A percentile compares a stretch with the other conserved stretches of the same genome.
Evolutionary conservation across 805 yeast species (phyloP).

Genomic region (Saturnispora halmiae): DNA sequence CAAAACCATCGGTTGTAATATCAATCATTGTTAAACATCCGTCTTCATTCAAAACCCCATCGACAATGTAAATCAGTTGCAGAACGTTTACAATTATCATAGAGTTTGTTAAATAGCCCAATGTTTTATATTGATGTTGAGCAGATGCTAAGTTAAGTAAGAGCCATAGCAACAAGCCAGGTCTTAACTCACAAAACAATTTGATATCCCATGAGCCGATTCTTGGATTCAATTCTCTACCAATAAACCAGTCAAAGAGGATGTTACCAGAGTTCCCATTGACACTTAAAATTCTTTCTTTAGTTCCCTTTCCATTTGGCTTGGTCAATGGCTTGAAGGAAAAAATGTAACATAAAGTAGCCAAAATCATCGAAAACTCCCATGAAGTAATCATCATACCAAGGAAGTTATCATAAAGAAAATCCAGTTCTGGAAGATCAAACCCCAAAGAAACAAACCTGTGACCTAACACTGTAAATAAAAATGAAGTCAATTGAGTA

Average conservation of each 20-base stretch:
- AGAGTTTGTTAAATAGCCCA: slow-evolving; percentile 51
- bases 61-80: slow-evolving; percentile 78
- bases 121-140: slow-evolving; percentile 64
- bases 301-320: slow-evolving; percentile 44
- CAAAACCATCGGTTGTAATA: slow-evolving; percentile 92
- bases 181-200: slow-evolving; percentile 86
- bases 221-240: slow-evolving; percentile 91
- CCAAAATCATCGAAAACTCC: slow-evolving; percentile 52
- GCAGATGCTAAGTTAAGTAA: slow-evolving; percentile 67
- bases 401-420: slow-evolving; percentile 57
- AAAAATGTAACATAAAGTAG: slow-evolving; percentile 53
- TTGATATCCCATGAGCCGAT: slow-evolving; percentile 80
- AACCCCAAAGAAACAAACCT: slow-evolving; percentile 42
- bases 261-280: slow-evolving; percentile 78
- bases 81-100: slow-evolving; percentile 56
- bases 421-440: slow-evolving; percentile 65
- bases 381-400: slow-evolving; percentile 56
- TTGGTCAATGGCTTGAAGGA: slow-evolving; percentile 53
- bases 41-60: slow-evolving; percentile 86
- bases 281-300: slow-evolving; percentile 65
- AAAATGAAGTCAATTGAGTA: slow-evolving; percentile 38
- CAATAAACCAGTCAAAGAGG: slow-evolving; percentile 92
- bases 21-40: slow-evolving; percentile 93
- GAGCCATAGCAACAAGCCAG: slow-evolving; percentile 86
- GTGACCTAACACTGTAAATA: slow-evolving; percentile 33